Conservation (phyloP, 1,139 yeast species). For the Zygosaccharomyces pseudobailii region DNA sequence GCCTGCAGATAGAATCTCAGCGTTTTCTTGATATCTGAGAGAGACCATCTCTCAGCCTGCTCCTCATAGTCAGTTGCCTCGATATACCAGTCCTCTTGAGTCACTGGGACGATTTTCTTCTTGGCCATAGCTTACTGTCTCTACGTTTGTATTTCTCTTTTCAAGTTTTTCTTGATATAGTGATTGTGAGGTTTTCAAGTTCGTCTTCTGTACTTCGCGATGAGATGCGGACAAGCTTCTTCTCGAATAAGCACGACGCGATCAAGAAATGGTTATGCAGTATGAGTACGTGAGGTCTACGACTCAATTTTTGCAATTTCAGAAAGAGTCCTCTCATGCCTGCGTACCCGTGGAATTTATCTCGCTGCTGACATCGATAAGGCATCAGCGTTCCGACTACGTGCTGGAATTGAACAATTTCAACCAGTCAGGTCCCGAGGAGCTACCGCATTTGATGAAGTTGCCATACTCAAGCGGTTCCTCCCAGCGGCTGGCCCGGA, state of each 20-base stretch:
- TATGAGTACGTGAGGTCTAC: constrained; percentile 4
- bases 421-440: constrained; percentile 9
- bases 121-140: constrained; percentile 2
- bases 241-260: background rate
- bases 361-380: constrained; percentile 19
- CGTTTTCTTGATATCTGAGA: constrained; percentile 32
- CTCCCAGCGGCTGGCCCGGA: constrained; percentile 15
- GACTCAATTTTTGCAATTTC: constrained; percentile 5
- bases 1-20: constrained; percentile 29
- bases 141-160: background rate
- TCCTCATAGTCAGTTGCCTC: constrained; percentile 32
- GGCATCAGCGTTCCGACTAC: constrained; percentile 11
- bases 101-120: constrained; percentile 7
- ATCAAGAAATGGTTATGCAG: background rate
- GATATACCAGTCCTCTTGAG: constrained; percentile 31
- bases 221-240: background rate
- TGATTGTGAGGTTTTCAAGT: background rate
- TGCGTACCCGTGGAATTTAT: constrained; percentile 18
- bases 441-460: constrained; percentile 14
- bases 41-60: constrained; percentile 35
- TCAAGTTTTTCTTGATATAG: background rate
- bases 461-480: constrained; percentile 12
- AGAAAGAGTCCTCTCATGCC: background rate
- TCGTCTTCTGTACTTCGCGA: background rate
- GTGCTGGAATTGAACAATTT: constrained; percentile 19